phyloP scores from a whole-genome alignment of 2,329 filamentous ascomycete species.

The Sarocladium oryzae region DNA sequence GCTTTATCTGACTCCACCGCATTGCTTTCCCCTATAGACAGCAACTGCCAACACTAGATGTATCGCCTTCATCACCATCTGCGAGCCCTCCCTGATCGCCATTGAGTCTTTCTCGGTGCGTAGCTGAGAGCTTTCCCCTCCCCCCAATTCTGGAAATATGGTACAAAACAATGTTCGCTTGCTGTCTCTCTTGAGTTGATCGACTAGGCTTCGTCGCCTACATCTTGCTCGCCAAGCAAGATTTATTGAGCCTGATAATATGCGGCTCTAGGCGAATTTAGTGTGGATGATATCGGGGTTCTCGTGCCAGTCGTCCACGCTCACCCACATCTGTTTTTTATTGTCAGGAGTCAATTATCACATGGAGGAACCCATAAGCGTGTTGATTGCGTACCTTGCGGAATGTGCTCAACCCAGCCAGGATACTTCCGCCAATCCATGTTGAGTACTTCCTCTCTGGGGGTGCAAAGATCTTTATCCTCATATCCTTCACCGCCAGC shows the following conservation, averaged over 20 bases:
- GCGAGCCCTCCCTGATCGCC: not conserved
- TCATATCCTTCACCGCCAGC: constrained; percentile 96
- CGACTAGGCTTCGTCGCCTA: not conserved
- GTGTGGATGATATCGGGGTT: constrained; percentile 98
- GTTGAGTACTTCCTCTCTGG: constrained; percentile 98
- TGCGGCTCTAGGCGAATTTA: constrained; percentile 69
- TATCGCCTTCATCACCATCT: not conserved
- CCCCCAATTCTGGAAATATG: not conserved
- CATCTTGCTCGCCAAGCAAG: not conserved
- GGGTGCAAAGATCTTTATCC: constrained; percentile 97
- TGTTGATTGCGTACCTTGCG: constrained; percentile 66
- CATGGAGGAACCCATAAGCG: not conserved
- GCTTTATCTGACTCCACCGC: constrained; percentile 19
- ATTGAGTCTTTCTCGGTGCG: not conserved
- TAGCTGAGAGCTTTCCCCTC: not conserved
- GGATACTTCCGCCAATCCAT: constrained; percentile 97
- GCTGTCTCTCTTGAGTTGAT: not conserved
- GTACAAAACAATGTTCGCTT: constrained; percentile 10
- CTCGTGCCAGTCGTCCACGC: constrained; percentile 99
- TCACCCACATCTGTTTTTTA: constrained; percentile 86
- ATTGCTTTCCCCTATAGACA: not conserved
- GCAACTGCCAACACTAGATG: not conserved
- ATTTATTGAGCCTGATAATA: not conserved
- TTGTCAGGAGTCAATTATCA: constrained; percentile 14
- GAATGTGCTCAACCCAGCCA: constrained; percentile 95